These are phyloP conservation scores for Amanita pseudoporphyria DNA, from an alignment of 768 basidiomycete species.

Conservation along the genomic window DNA sequence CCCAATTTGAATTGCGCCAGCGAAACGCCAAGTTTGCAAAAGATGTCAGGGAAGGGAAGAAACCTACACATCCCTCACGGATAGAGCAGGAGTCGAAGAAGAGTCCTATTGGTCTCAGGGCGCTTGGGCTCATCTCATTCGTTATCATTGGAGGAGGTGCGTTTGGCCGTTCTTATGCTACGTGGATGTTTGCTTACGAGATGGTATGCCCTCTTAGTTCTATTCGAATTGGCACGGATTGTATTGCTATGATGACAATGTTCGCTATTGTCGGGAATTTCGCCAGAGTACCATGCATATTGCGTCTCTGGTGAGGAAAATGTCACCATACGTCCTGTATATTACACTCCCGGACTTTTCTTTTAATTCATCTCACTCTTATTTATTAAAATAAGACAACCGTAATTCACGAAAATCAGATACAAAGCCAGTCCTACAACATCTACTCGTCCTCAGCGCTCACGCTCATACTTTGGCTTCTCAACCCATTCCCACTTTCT, in stretches of 20 bases:
- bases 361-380: not conserved
- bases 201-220: conserved; percentile 31
- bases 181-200: not conserved
- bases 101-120: conserved; percentile 70
- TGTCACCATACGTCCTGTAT: not conserved
- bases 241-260: not conserved
- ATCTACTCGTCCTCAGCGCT: conserved; percentile 45
- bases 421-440: conserved; percentile 17
- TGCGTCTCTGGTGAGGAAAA: not conserved
- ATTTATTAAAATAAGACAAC: not conserved
- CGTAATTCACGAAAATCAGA: not conserved
- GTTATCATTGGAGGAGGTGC: conserved; percentile 74
- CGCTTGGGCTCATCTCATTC: conserved; percentile 63
- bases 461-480: conserved; percentile 54
- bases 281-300: too few relatives aligned
- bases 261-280: not conserved
- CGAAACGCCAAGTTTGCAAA: conserved; percentile 76
- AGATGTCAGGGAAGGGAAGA: conserved; percentile 66
- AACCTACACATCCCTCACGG: conserved; percentile 60
- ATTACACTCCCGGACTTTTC: not conserved
- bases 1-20: conserved; percentile 74
- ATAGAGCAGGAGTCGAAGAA: conserved; percentile 62
- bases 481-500: conserved; percentile 23
- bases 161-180: conserved; percentile 15
- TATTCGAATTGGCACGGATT: conserved; percentile 43